Percentiles rank a stretch among this genome's conserved stretches.
Evolutionary conservation across 495 filamentous ascomycete genomes (phyloP).

Genomic region (Schizothecium vesticola): DNA sequence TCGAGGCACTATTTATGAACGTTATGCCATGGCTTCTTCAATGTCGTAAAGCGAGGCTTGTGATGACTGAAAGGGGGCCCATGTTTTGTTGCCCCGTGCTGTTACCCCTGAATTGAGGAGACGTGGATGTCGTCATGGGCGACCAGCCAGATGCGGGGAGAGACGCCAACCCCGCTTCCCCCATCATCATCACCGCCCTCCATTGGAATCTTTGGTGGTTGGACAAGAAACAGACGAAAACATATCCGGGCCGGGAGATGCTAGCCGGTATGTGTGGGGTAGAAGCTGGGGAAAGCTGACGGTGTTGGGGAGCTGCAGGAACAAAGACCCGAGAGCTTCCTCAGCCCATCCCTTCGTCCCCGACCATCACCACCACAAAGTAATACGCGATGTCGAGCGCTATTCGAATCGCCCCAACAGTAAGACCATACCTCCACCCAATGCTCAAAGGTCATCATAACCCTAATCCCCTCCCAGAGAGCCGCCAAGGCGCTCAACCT

Average conservation of each 20-base stretch:
- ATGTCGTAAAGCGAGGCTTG: not conserved
- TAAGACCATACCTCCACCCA: slow-evolving; percentile 23
- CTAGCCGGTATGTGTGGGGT: slow-evolving; percentile 7
- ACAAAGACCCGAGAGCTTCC: not conserved
- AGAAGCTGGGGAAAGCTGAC: slow-evolving; percentile 6
- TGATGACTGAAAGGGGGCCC: not conserved
- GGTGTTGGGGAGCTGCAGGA: not conserved
- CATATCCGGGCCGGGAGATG: slow-evolving; percentile 2
- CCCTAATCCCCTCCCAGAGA: slow-evolving; percentile 40
- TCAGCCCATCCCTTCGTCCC: not conserved
- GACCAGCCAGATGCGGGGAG: not conserved
- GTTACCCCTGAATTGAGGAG: not conserved
- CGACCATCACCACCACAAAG: not conserved
- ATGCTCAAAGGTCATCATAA: not conserved
- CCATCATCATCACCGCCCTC: not conserved
- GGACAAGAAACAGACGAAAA: not conserved
- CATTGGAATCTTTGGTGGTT: not conserved
- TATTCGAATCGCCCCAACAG: slow-evolving; percentile 54
- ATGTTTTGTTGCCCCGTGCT: not conserved
- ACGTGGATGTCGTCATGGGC: not conserved
- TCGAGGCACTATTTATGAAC: not conserved
- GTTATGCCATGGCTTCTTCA: not conserved
- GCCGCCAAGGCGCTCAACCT: slow-evolving; percentile 75
- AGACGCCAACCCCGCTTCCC: not conserved
- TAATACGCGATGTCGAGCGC: slow-evolving; percentile 40